Evolutionary conservation across 345 rosid species (phyloP), one percentile per base, ranked within the genome.

Genomic region (Lepidium sativum): DNA sequence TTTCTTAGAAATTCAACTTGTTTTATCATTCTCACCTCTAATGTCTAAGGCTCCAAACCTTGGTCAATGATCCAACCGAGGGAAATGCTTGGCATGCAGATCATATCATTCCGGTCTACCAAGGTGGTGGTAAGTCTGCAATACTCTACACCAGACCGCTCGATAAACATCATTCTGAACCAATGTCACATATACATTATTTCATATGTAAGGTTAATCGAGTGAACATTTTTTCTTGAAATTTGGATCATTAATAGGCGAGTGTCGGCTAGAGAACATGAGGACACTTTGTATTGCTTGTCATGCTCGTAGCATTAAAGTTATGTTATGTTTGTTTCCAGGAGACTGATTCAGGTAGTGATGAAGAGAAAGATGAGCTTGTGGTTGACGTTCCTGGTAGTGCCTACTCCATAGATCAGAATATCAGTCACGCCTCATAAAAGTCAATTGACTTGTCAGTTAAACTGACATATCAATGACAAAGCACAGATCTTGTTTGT

Each of bases 31-130:
- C 11, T 47, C 25, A 25, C 58, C 20, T 63, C 8, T 56, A 23
- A 56, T 64, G 47, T 32, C 65, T 33, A 56, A 92, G 98, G 85
- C 69, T 89, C 11, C 87, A 87, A 52, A 84, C 88, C 72, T 85
- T 92, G 67, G 88, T 83, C 33, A 75, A 74, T 66, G 82, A 84
- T 75, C 95, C 98, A 71, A 74, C 79, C 1, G 91, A 85, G 80
- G 97, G 92, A 48, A 83, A 87, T 70, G 97, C 92, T 2, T 89
- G 98, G 98, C 96, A 89, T 75, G 97, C 96, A 3, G 98, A 92
- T 80, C 98, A 92, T 66, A 81, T 89, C 37, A 58, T 92, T 74
- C 94, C 98, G 47, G 97, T 89, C 49, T 92, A 84, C 77, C 80
- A 55, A 20, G 98, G 98, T 25, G 98, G 98, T 80, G 98, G 98